Base-by-base conservation (phyloP, 2,329 filamentous ascomycete species). In the Aplosporella prunicola region DNA sequence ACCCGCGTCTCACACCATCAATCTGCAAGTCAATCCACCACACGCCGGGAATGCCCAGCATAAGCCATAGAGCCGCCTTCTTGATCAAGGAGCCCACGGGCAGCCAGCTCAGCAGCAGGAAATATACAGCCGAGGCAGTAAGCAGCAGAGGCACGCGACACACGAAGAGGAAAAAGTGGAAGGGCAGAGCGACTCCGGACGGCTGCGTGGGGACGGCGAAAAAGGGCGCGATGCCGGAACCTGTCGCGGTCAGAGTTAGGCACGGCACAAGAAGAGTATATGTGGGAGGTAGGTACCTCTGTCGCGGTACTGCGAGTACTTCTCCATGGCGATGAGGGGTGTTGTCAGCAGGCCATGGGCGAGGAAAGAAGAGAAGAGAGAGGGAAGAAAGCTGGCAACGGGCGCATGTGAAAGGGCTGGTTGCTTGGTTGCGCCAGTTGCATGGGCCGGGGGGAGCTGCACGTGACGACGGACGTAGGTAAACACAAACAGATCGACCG, bases 1-100 rank as follows among this genome's bases (percentile, higher is more conserved):
- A 88, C 64, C 91, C 91, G 64, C 87, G 84, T 63, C 85, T 88
- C 37, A 98, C 91, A 41, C 89, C 89, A 58, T 98, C 91, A 47
- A 98, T 85, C 60, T 95, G 89, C n/a, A 98, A 68, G 61, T 98
- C 91, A 40, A 95, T 80, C 89, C 89, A 96, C 87, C 88, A 96
- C 41, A 98, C 84, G 18, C 91, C 89, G 0, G 88, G 86, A 42
- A 93, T 82, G 24, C 78, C 82, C 49, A 98, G 74, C 47, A 96
- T 74, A 43, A 78, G 74, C 89, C 91, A 96, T 36, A 96, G 66
- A 32, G 86, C 76, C 9, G 83, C 76, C 63, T 96, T 96, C 53
- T 86, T 86, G 28, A 78, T 63, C 22, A 78, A 53, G 7, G 72
- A 71, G 1, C 76, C 77, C 8, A 82, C 69, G 0, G 87, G 87